These are phyloP conservation scores for Colletotrichum costaricense DNA, from an alignment of 2,329 filamentous ascomycete species.

Conservation along the genomic window DNA sequence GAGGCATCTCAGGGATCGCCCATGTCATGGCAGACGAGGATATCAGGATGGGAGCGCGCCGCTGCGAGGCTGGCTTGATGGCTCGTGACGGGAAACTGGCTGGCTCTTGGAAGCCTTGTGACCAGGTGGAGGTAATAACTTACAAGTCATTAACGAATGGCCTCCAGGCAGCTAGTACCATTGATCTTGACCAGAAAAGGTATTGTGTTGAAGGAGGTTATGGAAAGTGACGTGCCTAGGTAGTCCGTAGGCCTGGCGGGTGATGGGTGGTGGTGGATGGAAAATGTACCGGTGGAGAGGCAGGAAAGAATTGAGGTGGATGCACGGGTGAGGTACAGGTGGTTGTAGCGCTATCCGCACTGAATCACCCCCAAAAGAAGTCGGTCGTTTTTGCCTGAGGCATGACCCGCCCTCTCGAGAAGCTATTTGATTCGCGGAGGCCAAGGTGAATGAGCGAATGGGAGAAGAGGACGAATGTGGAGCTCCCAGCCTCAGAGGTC, in stretches of 20 bases:
- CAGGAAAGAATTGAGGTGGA: conserved; percentile 53
- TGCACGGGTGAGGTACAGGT: conserved; percentile 36
- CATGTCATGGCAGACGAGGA: conserved; percentile 42
- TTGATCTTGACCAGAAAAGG: conserved; percentile 23
- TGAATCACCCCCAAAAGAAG: conserved; percentile 32
- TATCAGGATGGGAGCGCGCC: conserved; percentile 49
- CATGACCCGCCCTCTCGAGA: not conserved
- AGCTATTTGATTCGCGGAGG: not conserved
- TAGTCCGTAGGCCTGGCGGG: conserved; percentile 33
- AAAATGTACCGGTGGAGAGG: conserved; percentile 45
- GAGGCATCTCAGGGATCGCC: conserved; percentile 39
- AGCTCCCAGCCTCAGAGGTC: not conserved
- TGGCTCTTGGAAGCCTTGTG: conserved; percentile 45
- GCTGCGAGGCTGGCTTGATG: conserved; percentile 48
- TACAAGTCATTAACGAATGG: conserved; percentile 63
- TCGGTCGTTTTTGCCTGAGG: conserved; percentile 25
- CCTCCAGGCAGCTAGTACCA: conserved; percentile 48
- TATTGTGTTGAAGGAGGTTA: conserved; percentile 21
- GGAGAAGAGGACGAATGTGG: conserved; percentile 2
- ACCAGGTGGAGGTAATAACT: conserved; percentile 49
- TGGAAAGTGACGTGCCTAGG: conserved; percentile 32
- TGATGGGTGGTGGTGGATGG: conserved; percentile 38
- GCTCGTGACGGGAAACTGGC: conserved; percentile 48
- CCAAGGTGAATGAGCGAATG: conserved; percentile 19
- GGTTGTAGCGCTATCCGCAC: conserved; percentile 36